Conservation (phyloP, 176 grass and related monocot genomes). For the Hsuehochloa calcarea region DNA sequence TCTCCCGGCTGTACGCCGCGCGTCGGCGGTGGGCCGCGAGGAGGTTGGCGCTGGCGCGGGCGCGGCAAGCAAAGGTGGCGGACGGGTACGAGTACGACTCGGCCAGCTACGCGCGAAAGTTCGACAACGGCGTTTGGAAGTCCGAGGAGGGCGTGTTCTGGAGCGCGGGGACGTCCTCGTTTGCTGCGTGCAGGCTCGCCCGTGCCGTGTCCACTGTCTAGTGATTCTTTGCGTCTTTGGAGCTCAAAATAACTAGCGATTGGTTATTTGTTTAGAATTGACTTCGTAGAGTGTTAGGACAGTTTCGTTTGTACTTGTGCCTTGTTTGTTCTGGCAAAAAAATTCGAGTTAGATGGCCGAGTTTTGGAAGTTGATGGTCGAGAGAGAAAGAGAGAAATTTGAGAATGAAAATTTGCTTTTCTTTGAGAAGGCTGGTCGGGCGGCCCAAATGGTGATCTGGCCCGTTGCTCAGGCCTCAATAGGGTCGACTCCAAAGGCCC, state of each 20-base stretch:
- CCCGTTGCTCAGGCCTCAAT: not conserved
- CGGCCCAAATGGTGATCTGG: not conserved
- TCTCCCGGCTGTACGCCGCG: conserved; percentile 22
- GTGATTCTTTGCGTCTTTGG: not conserved
- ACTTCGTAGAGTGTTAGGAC: not conserved
- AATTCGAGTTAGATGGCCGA: too few relatives aligned
- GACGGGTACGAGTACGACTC: conserved; percentile 48
- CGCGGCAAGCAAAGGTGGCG: not conserved
- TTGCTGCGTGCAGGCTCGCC: conserved; percentile 22
- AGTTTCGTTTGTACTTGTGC: not conserved
- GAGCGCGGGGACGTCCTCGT: conserved; percentile 28
- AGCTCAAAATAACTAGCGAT: not conserved
- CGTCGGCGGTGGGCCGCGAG: conserved; percentile 10
- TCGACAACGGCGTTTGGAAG: conserved; percentile 68
- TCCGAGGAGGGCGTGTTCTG: conserved; percentile 51
- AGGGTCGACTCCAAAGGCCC: not conserved
- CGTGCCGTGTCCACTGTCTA: not conserved
- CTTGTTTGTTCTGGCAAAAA: not conserved
- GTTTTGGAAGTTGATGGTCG: too few relatives aligned
- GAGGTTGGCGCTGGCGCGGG: not conserved
- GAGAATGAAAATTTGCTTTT: not conserved
- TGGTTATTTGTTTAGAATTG: not conserved
- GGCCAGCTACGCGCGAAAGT: conserved; percentile 60
- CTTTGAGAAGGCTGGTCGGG: not conserved
- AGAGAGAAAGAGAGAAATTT: too few relatives aligned